These are phyloP conservation scores for Gossypium lobatum DNA, from an alignment of 441 rosid genomes.

Conservation along the genomic window DNA sequence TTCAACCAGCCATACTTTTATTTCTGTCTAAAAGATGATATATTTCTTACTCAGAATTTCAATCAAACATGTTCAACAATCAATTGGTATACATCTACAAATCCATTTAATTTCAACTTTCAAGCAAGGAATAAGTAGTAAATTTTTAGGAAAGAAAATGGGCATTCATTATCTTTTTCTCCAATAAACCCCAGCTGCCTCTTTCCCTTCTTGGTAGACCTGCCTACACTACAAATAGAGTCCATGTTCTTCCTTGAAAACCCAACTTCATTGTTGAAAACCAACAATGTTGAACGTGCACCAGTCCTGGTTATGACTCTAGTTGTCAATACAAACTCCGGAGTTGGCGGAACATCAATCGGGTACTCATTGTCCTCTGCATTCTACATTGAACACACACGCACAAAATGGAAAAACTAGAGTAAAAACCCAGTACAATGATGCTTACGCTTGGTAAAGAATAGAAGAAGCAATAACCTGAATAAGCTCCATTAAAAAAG, in stretches of 20 bases:
- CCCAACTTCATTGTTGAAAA: conserved; percentile 30
- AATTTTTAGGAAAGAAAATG: too few relatives aligned
- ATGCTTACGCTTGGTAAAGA: not conserved
- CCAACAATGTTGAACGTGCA: conserved; percentile 26
- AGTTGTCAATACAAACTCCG: conserved; percentile 26
- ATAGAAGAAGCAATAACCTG: not conserved
- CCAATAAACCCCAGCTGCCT: conserved; percentile 11
- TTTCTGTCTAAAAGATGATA: too few relatives aligned
- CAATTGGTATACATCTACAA: too few relatives aligned
- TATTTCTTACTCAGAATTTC: not conserved
- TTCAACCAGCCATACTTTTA: too few relatives aligned
- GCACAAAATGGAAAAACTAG: not conserved
- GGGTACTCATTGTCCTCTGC: conserved; percentile 31
- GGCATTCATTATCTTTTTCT: not conserved
- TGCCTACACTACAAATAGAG: conserved; percentile 16
- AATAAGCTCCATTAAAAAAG: conserved; percentile 20
- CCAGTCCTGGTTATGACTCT: conserved; percentile 24
- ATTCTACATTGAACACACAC: conserved; percentile 14
- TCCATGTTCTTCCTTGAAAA: conserved; percentile 20
- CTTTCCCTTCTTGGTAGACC: conserved; percentile 12
- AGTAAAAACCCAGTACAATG: not conserved
- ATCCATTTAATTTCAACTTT: too few relatives aligned
- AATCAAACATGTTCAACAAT: not conserved
- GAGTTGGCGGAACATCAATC: conserved; percentile 24
- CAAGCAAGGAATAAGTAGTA: too few relatives aligned